Percentiles rank a stretch among this genome's conserved stretches.
Evolutionary conservation across 2,329 filamentous ascomycete genomes (phyloP).

Genomic region (Colletotrichum sp.): DNA sequence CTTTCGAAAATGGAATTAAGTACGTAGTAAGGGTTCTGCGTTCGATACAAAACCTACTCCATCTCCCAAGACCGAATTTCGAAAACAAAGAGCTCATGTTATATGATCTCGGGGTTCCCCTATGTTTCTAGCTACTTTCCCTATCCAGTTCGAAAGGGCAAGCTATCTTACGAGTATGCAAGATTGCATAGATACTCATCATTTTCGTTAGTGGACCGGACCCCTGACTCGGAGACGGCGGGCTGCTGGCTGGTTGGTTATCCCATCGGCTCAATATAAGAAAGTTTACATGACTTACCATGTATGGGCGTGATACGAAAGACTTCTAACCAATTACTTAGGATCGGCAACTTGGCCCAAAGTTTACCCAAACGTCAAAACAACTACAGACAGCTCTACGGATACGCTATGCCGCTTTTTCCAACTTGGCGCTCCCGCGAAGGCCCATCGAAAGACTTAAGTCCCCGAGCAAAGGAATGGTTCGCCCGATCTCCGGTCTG

Average conservation of each 20-base stretch:
- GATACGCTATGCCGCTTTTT: not conserved
- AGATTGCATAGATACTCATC: not conserved
- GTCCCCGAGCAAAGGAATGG: not conserved
- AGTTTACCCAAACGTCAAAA: not conserved
- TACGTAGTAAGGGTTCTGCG: no score
- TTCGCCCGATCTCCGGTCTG: not conserved
- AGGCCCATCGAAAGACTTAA: not conserved
- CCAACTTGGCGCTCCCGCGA: not conserved
- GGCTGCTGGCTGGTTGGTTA: not conserved
- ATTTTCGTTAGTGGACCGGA: not conserved
- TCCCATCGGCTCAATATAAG: not conserved
- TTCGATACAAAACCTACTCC: no score
- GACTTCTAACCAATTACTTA: not conserved
- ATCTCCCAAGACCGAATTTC: not conserved
- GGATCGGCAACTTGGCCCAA: not conserved
- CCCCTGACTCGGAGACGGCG: not conserved
- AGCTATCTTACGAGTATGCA: not conserved
- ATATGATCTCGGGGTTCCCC: not conserved
- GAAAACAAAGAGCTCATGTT: not conserved
- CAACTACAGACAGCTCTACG: not conserved
- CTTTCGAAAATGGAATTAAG: no score
- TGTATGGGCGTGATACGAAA: not conserved
- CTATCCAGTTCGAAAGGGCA: not conserved
- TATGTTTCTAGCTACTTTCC: not conserved
- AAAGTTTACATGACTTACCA: not conserved